Base-by-base conservation (phyloP, 306 rosid genomes). In the Begonia masoniana region DNA sequence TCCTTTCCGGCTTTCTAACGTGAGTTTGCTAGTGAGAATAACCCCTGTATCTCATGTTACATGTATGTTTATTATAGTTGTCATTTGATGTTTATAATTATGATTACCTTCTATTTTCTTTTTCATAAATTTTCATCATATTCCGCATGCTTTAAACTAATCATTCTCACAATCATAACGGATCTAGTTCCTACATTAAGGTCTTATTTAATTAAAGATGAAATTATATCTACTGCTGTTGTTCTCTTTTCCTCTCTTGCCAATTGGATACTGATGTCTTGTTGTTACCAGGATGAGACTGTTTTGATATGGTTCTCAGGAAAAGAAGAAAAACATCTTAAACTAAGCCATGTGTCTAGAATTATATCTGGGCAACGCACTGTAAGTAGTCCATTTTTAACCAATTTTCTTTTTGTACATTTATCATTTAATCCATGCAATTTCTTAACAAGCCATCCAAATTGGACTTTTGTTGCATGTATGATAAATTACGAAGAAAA, bases 281-380 rank as follows among this genome's bases (percentile, higher is more conserved):
- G 12, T 57, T 78, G 57, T 58, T 76, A 74, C 75, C 94, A 91
- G 99, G 99, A 91, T 45, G 99, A 91, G 72, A 76, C 96, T 56
- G 70, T 81, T 82, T 80, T 91, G 76, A 86, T 91, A 69, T 91
- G 99, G 99, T 75, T 86, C 78, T 91, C 99, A 4, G 99, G 93
- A 68, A 86, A 79, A 71, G 99, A 91, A 76, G 96, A 91, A 82
- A 86, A 91, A 66, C 94, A 74, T 62, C 96, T 91, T 54, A 86
- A 83, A 68, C 82, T 91, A 56, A 86, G 86, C 61, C 88, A 83
- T 10, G 99, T 91, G 48, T 83, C 99, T 52, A 83, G 92, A 79
- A 91, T 91, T 62, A 91, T 86, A 53, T 86, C 99, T 43, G 99
- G 99, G 68, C 99, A 91, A 51, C 96, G 99, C 68, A 91, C 99